Percentiles rank a stretch among this genome's conserved stretches.
phyloP scores from a whole-genome alignment of 768 basidiomycete species.

The Hortiboletus campestris region DNA sequence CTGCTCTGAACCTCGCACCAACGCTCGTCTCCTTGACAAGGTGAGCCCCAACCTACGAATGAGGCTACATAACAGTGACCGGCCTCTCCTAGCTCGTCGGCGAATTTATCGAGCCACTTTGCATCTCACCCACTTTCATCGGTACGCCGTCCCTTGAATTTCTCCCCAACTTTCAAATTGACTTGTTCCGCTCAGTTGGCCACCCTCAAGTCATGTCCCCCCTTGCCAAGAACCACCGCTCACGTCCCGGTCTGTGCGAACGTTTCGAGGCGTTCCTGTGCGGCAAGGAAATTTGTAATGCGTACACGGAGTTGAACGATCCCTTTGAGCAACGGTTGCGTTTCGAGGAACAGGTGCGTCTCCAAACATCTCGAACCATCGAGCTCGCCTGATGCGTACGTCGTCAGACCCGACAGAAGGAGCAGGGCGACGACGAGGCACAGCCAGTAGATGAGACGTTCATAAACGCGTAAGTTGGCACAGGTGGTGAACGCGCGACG shows the following conservation, averaged over 20 bases:
- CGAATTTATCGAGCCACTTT: slow-evolving; percentile 96
- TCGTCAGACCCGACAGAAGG: slow-evolving; percentile 80
- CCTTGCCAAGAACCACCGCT: slow-evolving; percentile 97
- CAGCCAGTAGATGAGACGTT: slow-evolving; percentile 97
- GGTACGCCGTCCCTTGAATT: slow-evolving; percentile 39
- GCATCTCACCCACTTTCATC: slow-evolving; percentile 95
- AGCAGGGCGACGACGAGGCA: slow-evolving; percentile 95
- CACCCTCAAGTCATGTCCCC: slow-evolving; percentile 99
- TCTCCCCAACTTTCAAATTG: not conserved
- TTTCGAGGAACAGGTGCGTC: slow-evolving; percentile 85
- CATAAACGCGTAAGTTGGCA: slow-evolving; percentile 76
- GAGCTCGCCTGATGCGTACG: not conserved
- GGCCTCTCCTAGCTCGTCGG: slow-evolving; percentile 73
- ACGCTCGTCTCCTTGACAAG: slow-evolving; percentile 93
- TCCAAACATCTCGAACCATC: not conserved
- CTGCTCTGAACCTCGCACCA: slow-evolving; percentile 94
- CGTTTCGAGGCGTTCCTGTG: slow-evolving; percentile 99
- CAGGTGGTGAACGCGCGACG: too few species aligned
- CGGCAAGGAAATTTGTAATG: slow-evolving; percentile 97
- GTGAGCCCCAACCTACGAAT: slow-evolving; percentile 32
- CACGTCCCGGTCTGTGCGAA: slow-evolving; percentile 95
- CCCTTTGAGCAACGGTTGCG: slow-evolving; percentile 93
- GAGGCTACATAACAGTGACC: not conserved
- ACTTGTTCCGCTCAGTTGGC: slow-evolving; percentile 55
- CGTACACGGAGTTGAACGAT: slow-evolving; percentile 99